Evolutionary conservation across 2,329 filamentous ascomycete species (phyloP).

Genomic region (Ceratocystis cacaofunesta): DNA sequence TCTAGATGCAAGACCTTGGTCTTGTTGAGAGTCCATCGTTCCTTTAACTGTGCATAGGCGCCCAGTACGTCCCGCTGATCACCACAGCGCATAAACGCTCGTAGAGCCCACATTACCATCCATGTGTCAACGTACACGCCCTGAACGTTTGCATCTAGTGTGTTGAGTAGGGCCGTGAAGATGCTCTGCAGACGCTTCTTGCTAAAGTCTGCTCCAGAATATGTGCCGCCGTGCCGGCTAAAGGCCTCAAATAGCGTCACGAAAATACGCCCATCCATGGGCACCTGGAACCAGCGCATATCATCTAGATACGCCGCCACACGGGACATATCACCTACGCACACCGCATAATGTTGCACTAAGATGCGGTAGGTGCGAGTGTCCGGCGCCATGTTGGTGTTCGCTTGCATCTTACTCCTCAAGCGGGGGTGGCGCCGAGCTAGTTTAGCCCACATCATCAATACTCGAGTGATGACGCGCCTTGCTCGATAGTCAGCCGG

Average conservation of each 20-base stretch:
- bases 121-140: conserved; percentile 41
- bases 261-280: conserved; percentile 62
- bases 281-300: conserved; percentile 56
- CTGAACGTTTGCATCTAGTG: conserved; percentile 33
- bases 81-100: conserved; percentile 49
- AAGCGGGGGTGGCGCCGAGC: conserved; percentile 26
- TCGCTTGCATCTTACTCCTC: conserved; percentile 21
- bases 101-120: conserved; percentile 45
- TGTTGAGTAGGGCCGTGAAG: conserved; percentile 48
- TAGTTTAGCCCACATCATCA: conserved; percentile 44
- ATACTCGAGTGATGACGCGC: conserved; percentile 36
- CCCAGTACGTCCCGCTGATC: conserved; percentile 35
- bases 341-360: conserved; percentile 56
- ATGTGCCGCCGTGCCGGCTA: conserved; percentile 37
- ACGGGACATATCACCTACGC: conserved; percentile 54
- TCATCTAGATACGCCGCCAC: conserved; percentile 62
- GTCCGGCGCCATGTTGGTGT: conserved; percentile 52
- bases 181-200: conserved; percentile 50
- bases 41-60: conserved; percentile 37
- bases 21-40: conserved; percentile 33
- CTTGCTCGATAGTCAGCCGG: conserved; percentile 32
- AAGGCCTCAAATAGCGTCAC: conserved; percentile 75
- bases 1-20: conserved; percentile 35
- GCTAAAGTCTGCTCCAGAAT: conserved; percentile 50
- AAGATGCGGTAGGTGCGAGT: conserved; percentile 67